A percentile compares a stretch with the other conserved stretches of the same genome.
Conservation (phyloP, 2,329 filamentous ascomycete genomes). For the Penicillium griseofulvum region DNA sequence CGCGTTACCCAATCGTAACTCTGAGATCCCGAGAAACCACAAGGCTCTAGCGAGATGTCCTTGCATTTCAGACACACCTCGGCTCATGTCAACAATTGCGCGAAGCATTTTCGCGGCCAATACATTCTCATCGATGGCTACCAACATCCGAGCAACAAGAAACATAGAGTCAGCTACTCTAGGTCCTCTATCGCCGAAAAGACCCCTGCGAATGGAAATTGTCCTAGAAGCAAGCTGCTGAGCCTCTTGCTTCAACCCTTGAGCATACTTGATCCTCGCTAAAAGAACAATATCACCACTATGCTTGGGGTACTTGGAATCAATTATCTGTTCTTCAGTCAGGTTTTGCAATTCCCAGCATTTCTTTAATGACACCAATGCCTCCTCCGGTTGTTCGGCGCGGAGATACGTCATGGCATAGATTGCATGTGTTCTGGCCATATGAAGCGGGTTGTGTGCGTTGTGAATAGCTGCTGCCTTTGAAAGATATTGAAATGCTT, state of each 20-base stretch:
- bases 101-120: background rate
- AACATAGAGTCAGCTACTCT: background rate
- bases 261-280: background rate
- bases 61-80: background rate
- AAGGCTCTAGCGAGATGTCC: background rate
- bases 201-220: background rate
- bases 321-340: background rate
- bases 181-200: background rate
- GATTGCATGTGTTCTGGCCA: background rate
- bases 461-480: constrained; percentile 1
- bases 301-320: background rate
- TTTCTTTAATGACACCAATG: background rate
- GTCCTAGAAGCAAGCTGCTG: background rate
- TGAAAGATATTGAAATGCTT: background rate
- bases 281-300: background rate
- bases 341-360: background rate
- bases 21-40: background rate
- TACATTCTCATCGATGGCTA: background rate
- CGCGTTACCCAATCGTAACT: background rate
- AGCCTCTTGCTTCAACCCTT: background rate
- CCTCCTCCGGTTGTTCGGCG: background rate
- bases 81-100: background rate
- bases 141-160: background rate
- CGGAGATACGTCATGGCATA: constrained; percentile 5
- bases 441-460: constrained; percentile 1